Evolutionary conservation across 2,329 filamentous ascomycete genomes (phyloP).

Genomic region (Bipolaris cookei): DNA sequence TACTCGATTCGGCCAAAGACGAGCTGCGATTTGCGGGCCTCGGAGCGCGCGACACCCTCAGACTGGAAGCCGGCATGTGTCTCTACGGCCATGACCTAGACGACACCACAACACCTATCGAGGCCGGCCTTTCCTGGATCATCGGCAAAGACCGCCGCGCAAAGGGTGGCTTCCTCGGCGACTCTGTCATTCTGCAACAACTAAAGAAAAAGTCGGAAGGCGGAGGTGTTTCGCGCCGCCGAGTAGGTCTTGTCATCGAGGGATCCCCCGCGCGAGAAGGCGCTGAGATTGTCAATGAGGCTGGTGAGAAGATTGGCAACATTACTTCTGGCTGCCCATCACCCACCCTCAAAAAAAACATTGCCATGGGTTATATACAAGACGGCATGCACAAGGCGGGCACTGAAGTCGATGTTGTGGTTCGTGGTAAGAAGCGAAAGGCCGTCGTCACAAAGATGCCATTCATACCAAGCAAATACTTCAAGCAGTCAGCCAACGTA

Average conservation of each 20-base stretch:
- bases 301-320: slow-evolving; percentile 72
- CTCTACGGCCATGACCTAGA: slow-evolving; percentile 98
- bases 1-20: slow-evolving; percentile 68
- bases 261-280: slow-evolving; percentile 91
- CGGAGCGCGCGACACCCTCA: slow-evolving; percentile 87
- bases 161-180: slow-evolving; percentile 81
- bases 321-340: slow-evolving; percentile 91
- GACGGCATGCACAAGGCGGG: slow-evolving; percentile 83
- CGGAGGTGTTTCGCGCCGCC: slow-evolving; percentile 70
- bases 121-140: slow-evolving; percentile 76
- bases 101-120: slow-evolving; percentile 73
- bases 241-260: slow-evolving; percentile 81
- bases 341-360: slow-evolving; percentile 85
- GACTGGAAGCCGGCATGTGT: slow-evolving; percentile 97
- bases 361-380: slow-evolving; percentile 93
- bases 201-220: slow-evolving; percentile 77
- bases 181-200: slow-evolving; percentile 77
- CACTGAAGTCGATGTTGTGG: slow-evolving; percentile 78
- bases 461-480: slow-evolving; percentile 82
- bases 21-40: slow-evolving; percentile 83
- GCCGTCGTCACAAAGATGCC: slow-evolving; percentile 87
- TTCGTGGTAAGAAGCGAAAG: slow-evolving; percentile 77
- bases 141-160: slow-evolving; percentile 78
- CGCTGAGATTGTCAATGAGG: slow-evolving; percentile 72
- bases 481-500: slow-evolving; percentile 45